phyloP scores from a whole-genome alignment of 768 basidiomycete genomes.

The Amanita brunnescens region DNA sequence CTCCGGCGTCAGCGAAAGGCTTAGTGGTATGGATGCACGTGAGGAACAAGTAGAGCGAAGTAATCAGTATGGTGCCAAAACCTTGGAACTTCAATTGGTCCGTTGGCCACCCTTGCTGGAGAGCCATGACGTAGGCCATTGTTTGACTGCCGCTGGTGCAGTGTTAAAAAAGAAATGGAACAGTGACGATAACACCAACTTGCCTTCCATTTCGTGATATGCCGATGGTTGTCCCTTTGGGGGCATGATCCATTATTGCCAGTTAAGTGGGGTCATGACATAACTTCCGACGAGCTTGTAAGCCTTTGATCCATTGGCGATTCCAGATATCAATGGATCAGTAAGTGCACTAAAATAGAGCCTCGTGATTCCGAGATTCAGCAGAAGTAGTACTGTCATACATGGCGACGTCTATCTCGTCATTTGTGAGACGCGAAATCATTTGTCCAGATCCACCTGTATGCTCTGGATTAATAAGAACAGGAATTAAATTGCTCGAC shows the following conservation, averaged over 20 bases:
- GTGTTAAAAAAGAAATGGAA: not conserved
- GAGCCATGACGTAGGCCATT: constrained; percentile 93
- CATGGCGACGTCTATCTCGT: constrained; percentile 82
- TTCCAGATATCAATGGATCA: constrained; percentile 84
- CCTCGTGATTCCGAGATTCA: constrained; percentile 4
- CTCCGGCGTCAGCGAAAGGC: constrained; percentile 68
- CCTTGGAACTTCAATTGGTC: constrained; percentile 64
- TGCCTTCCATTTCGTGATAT: constrained; percentile 86
- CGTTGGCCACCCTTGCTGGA: constrained; percentile 75
- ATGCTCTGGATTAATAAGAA: not conserved
- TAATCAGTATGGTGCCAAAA: constrained; percentile 13
- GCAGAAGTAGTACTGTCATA: constrained; percentile 21
- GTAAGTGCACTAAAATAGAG: constrained; percentile 57
- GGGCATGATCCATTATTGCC: constrained; percentile 52
- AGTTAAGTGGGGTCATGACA: constrained; percentile 82
- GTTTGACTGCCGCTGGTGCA: constrained; percentile 70
- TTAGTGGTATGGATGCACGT: constrained; percentile 31
- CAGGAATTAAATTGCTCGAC: constrained; percentile 9
- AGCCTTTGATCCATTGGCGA: constrained; percentile 78
- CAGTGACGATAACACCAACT: not conserved
- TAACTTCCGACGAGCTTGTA: constrained; percentile 93
- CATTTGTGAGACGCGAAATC: constrained; percentile 62
- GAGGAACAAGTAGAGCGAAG: not conserved
- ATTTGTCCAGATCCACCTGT: constrained; percentile 84
- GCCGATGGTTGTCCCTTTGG: constrained; percentile 77